These are phyloP conservation scores for Aspergillus sparsus DNA, from an alignment of 495 filamentous ascomycete genomes.

Conservation along the genomic window DNA sequence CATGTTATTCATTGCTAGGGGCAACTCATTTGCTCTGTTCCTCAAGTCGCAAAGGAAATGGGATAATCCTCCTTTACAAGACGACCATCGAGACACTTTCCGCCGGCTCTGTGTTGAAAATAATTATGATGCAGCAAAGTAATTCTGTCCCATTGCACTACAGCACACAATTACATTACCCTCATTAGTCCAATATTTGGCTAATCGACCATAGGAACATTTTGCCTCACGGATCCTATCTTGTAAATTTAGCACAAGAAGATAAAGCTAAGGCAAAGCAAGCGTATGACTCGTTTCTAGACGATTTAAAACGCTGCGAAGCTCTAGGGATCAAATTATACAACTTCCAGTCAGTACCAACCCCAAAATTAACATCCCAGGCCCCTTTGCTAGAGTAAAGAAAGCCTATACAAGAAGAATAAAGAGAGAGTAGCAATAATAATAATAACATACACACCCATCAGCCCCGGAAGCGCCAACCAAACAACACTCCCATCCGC, in stretches of 20 bases:
- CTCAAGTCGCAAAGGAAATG: conserved; percentile 95
- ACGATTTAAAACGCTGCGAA: conserved; percentile 87
- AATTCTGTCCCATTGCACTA: conserved; percentile 17
- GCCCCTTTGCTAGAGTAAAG: background rate
- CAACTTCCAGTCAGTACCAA: conserved; percentile 76
- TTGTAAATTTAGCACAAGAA: conserved; percentile 89
- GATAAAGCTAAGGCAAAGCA: conserved; percentile 80
- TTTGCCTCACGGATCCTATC: conserved; percentile 91
- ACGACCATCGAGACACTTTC: conserved; percentile 68
- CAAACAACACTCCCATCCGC: conserved; percentile 65
- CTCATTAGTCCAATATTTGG: background rate
- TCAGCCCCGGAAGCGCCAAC: conserved; percentile 74
- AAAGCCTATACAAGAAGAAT: no score
- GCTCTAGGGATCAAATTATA: conserved; percentile 85
- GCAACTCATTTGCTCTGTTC: conserved; percentile 91
- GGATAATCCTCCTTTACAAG: conserved; percentile 75
- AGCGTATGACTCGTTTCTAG: conserved; percentile 81
- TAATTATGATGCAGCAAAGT: conserved; percentile 67
- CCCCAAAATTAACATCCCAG: background rate
- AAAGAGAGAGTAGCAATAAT: background rate
- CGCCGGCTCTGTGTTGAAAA: conserved; percentile 64
- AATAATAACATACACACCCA: conserved; percentile 19
- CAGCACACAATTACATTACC: background rate
- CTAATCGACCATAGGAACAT: conserved; percentile 53
- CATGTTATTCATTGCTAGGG: conserved; percentile 46